Conservation (phyloP, 768 basidiomycete genomes). For the Auriscalpium orientale region DNA sequence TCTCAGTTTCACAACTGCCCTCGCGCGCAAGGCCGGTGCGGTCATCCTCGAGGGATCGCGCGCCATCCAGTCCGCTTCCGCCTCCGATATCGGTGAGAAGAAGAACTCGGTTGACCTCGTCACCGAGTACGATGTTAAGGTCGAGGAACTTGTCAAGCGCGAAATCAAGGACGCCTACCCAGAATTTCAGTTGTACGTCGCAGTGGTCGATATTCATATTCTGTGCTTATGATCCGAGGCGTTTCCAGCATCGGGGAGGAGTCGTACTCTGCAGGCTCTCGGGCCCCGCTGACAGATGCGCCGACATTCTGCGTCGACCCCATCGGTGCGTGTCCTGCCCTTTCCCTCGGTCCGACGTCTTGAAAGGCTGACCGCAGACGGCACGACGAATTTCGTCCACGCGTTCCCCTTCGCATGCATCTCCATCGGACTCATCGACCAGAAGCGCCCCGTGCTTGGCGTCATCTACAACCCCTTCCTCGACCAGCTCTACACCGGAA, state of each 20-base stretch:
- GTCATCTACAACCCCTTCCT: conserved; percentile 94
- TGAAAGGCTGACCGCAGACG: conserved; percentile 39
- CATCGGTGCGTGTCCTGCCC: conserved; percentile 48
- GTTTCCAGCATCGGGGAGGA: conserved; percentile 83
- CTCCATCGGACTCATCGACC: conserved; percentile 84
- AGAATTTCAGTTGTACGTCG: conserved; percentile 68
- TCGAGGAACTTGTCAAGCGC: conserved; percentile 76
- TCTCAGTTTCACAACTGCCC: conserved; percentile 57
- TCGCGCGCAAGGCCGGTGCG: conserved; percentile 69
- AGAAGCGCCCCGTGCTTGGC: conserved; percentile 75
- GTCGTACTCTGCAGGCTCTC: conserved; percentile 71
- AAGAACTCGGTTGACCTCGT: conserved; percentile 93
- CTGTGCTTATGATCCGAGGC: neutral
- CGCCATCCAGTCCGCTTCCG: conserved; percentile 52
- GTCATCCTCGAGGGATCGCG: conserved; percentile 72
- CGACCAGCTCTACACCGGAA: conserved; percentile 76
- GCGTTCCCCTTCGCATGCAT: conserved; percentile 86
- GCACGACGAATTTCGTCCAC: conserved; percentile 84
- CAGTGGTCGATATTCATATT: neutral
- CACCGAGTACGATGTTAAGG: conserved; percentile 88
- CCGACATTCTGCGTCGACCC: conserved; percentile 97
- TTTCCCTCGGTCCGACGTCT: neutral
- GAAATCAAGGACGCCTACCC: conserved; percentile 65
- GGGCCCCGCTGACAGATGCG: conserved; percentile 67
- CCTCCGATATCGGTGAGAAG: conserved; percentile 67